These are phyloP conservation scores for Neofusicoccum parvum DNA, from an alignment of 2,329 filamentous ascomycete genomes.

Conservation along the genomic window DNA sequence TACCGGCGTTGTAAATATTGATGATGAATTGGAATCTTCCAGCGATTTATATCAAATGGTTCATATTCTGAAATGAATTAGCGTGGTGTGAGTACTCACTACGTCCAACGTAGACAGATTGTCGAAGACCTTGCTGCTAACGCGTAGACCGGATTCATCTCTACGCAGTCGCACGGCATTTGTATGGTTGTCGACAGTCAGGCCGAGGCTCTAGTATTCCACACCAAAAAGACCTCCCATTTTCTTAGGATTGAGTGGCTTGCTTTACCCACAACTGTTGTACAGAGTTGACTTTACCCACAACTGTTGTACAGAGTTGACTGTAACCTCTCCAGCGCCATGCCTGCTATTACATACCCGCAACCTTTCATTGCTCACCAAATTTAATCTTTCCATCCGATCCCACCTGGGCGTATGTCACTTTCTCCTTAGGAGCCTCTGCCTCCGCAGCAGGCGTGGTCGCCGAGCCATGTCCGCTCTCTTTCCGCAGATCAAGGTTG, in stretches of 20 bases:
- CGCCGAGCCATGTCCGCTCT: conserved; percentile 27
- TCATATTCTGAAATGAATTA: too few species aligned
- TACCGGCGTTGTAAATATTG: background rate
- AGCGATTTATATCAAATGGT: too few species aligned
- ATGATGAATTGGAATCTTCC: too few species aligned
- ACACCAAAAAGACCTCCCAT: background rate
- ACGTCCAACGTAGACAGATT: too few species aligned
- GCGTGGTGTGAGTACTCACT: too few species aligned
- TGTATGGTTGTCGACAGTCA: too few species aligned
- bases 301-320: background rate
- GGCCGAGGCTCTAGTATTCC: too few species aligned
- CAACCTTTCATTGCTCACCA: background rate
- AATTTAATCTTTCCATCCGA: conserved; percentile 22
- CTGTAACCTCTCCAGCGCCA: background rate
- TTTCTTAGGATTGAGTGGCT: background rate
- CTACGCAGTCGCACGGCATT: too few species aligned
- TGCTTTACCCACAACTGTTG: background rate
- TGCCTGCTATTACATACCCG: background rate
- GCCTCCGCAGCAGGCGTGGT: background rate
- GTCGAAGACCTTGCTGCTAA: too few species aligned
- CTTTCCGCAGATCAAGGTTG: conserved; percentile 41
- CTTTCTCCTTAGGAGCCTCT: conserved; percentile 1
- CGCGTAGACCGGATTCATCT: too few species aligned
- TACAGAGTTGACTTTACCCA: background rate
- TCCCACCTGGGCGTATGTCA: conserved; percentile 19